Base-by-base conservation (phyloP, 2,329 filamentous ascomycete species). In the Coniochaeta sp. region DNA sequence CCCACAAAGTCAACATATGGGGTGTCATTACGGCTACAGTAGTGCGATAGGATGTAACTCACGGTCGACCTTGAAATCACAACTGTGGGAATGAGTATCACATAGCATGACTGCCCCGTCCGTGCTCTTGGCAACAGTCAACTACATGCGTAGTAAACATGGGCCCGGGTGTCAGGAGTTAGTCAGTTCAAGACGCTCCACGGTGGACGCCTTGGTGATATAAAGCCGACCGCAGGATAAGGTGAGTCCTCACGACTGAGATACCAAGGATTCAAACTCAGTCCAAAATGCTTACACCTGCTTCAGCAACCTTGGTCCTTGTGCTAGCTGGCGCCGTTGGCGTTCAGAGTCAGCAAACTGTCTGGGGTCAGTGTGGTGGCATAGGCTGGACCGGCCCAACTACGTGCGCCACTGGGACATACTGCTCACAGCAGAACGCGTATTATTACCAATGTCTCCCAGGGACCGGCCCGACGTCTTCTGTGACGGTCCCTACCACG, bases 301-400 rank as follows among this genome's bases (percentile, higher is more conserved):
- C 59, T 16, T 31, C 54, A 44, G 58, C 59, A 16, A 64, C 62
- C 16, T 58, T 60, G 34, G 59, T 65, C 26, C 55, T 67, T 17
- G 57, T 65, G 22, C 58, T 59, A 47, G 61, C 64, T 22, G 60
- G 62, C 44, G 64, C 61, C 24, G 62, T 61, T 33, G 60, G 59
- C 40, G 65, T 59, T 33, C 60, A 63, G 28, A 59, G 62, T 24
- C 58, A 60, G 28, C 65, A 65, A n/a, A 59, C 36, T 17, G 60
- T 67, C 9, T 67, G 66, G 65, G 66, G 64, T 19, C 65, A 67
- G 28, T 67, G 66, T 33, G 66, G 66, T 12, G 66, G 65, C 28
- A 19, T 19, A 16, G 40, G 43, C 59, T 67, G 66, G 66, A 64
- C 11, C 5, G 64, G 65, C 8, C 44, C 58, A n/a, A 66, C 60